Conservation (phyloP, 768 basidiomycete species). For the Mycena galericulata region DNA sequence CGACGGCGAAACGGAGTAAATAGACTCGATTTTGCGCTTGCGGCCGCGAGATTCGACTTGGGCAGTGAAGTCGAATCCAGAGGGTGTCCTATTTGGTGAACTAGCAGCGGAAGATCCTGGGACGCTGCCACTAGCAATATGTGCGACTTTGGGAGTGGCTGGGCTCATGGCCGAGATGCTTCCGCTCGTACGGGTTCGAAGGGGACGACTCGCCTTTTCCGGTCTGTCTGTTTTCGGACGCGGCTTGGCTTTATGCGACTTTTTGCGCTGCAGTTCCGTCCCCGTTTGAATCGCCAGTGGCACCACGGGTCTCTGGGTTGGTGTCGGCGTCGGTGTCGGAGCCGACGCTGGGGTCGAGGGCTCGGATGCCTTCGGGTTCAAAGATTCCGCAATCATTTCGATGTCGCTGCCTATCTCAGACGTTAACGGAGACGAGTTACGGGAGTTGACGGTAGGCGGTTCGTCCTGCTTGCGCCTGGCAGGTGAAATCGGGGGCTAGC, state of each 20-base stretch:
- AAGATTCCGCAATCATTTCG: conserved; percentile 29
- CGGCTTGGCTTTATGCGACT: conserved; percentile 24
- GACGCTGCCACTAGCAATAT: neutral
- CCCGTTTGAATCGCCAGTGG: conserved; percentile 26
- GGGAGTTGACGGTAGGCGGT: conserved; percentile 15
- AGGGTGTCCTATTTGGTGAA: conserved; percentile 26
- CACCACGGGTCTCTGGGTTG: neutral
- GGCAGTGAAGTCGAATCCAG: conserved; percentile 32
- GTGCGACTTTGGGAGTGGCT: conserved; percentile 26
- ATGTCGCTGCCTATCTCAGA: conserved; percentile 32
- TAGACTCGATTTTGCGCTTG: conserved; percentile 35
- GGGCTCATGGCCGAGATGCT: conserved; percentile 26
- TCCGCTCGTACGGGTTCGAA: conserved; percentile 30
- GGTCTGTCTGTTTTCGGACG: conserved; percentile 13
- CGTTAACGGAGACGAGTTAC: conserved; percentile 32
- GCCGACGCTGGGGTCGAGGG: conserved; percentile 20
- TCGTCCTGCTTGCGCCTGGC: conserved; percentile 11
- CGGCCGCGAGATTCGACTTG: conserved; percentile 35
- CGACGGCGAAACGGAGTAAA: conserved; percentile 31
- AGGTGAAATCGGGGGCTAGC: conserved; percentile 12
- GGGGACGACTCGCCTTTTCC: conserved; percentile 21
- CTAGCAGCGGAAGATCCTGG: conserved; percentile 19
- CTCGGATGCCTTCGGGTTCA: conserved; percentile 24
- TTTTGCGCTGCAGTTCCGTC: conserved; percentile 23
- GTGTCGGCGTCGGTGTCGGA: neutral